phyloP scores from a whole-genome alignment of 2,329 filamentous ascomycete species.

The Fusarium austroafricanum region DNA sequence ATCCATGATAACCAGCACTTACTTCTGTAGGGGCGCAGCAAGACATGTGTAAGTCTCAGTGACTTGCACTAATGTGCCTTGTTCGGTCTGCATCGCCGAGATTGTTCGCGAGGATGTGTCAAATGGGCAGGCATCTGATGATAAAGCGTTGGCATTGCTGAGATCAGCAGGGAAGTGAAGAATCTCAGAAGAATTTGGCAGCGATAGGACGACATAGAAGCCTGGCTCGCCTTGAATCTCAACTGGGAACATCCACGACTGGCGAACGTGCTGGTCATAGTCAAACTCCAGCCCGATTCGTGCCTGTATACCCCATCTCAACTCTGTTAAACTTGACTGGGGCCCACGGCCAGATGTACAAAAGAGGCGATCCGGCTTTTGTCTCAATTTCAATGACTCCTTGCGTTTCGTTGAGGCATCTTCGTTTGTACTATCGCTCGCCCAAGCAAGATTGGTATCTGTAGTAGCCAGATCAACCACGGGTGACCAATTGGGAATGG shows the following conservation, averaged over 20 bases:
- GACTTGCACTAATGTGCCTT: conserved; percentile 62
- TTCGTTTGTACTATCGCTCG: not conserved
- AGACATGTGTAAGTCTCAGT: conserved; percentile 62
- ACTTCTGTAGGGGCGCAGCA: conserved; percentile 51
- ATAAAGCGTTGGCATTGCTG: conserved; percentile 56
- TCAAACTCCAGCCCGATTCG: conserved; percentile 70
- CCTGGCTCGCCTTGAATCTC: conserved; percentile 32
- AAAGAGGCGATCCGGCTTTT: conserved; percentile 68
- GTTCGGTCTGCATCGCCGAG: conserved; percentile 53
- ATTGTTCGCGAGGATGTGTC: conserved; percentile 67
- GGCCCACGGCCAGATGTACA: conserved; percentile 72
- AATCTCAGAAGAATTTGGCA: conserved; percentile 61
- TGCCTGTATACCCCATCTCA: conserved; percentile 77
- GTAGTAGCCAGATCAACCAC: conserved; percentile 67
- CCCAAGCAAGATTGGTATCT: conserved; percentile 50
- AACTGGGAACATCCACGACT: conserved; percentile 64
- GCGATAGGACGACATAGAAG: conserved; percentile 58
- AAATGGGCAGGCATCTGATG: conserved; percentile 57
- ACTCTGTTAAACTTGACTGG: conserved; percentile 73
- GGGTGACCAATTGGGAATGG: conserved; percentile 73
- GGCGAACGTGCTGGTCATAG: conserved; percentile 60
- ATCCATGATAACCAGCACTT: not conserved
- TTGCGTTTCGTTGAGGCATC: conserved; percentile 15
- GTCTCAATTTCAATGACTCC: conserved; percentile 36
- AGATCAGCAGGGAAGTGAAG: conserved; percentile 63